These are phyloP conservation scores for Neoascochyta sp. DNA, from an alignment of 2,329 filamentous ascomycete genomes.

Conservation along the genomic window DNA sequence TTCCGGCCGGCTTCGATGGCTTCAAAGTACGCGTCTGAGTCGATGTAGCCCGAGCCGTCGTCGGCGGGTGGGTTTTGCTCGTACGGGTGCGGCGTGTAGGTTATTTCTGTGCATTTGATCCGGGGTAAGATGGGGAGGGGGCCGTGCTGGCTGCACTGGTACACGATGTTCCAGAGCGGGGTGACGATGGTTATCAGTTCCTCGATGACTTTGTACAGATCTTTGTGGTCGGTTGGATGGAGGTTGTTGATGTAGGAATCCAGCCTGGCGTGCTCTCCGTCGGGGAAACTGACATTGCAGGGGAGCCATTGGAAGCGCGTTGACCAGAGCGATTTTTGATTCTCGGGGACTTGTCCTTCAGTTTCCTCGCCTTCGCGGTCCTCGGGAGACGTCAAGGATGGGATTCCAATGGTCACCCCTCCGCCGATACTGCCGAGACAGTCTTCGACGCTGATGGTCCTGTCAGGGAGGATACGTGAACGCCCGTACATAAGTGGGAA, in stretches of 20 bases:
- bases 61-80: no score
- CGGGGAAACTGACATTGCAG: slow-evolving; percentile 43
- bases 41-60: background rate
- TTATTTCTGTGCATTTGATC: slow-evolving; percentile 1
- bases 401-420: slow-evolving; percentile 4
- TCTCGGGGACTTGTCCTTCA: background rate
- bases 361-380: background rate
- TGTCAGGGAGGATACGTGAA: slow-evolving; percentile 10
- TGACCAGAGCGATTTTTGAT: slow-evolving; percentile 18
- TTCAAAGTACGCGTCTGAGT: slow-evolving; percentile 2
- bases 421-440: slow-evolving; percentile 8
- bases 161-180: slow-evolving; percentile 15
- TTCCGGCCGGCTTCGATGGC: slow-evolving; percentile 1
- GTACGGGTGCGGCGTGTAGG: slow-evolving; percentile 1
- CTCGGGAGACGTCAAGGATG: background rate
- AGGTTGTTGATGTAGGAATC: slow-evolving; percentile 52
- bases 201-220: slow-evolving; percentile 16
- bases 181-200: slow-evolving; percentile 14
- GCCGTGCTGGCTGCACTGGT: slow-evolving; percentile 1
- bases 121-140: slow-evolving; percentile 1
- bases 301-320: slow-evolving; percentile 49
- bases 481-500: slow-evolving; percentile 57
- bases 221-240: slow-evolving; percentile 39
- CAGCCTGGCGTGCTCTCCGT: slow-evolving; percentile 38
- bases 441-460: slow-evolving; percentile 10